Evolutionary conservation across 2,329 filamentous ascomycete genomes (phyloP).

Genomic region (Alternaria conjuncta): DNA sequence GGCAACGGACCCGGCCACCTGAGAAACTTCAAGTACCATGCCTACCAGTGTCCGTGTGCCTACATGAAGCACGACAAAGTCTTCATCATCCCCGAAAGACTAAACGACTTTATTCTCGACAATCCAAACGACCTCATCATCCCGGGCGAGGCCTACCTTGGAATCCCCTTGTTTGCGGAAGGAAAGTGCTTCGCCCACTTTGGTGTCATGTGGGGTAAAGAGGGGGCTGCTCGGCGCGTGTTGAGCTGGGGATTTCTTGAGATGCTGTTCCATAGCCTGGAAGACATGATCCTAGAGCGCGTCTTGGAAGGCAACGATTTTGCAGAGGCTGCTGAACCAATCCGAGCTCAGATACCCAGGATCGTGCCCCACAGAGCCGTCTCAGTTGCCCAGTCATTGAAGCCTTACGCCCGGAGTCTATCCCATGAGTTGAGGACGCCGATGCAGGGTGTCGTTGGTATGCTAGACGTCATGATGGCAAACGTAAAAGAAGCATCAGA

Average conservation of each 20-base stretch:
- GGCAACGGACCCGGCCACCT: slow-evolving; percentile 57
- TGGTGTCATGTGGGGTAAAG: slow-evolving; percentile 72
- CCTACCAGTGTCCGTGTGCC: slow-evolving; percentile 69
- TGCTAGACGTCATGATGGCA: slow-evolving; percentile 78
- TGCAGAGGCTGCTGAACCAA: slow-evolving; percentile 31
- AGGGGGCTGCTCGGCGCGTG: slow-evolving; percentile 62
- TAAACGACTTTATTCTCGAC: slow-evolving; percentile 64
- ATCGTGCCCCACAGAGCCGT: slow-evolving; percentile 63
- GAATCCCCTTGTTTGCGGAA: slow-evolving; percentile 68
- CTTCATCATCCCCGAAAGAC: slow-evolving; percentile 68
- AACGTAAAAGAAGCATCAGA: slow-evolving; percentile 71
- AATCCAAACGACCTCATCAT: slow-evolving; percentile 68
- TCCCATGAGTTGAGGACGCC: slow-evolving; percentile 76
- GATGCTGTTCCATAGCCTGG: slow-evolving; percentile 70
- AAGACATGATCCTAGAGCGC: slow-evolving; percentile 68
- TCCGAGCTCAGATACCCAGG: slow-evolving; percentile 42
- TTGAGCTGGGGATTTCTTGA: slow-evolving; percentile 72
- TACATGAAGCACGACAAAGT: slow-evolving; percentile 77
- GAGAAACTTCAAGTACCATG: slow-evolving; percentile 68
- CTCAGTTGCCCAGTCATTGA: slow-evolving; percentile 68
- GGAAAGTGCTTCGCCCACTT: slow-evolving; percentile 73
- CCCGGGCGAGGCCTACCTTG: slow-evolving; percentile 70
- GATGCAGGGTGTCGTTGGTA: slow-evolving; percentile 78
- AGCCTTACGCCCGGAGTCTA: slow-evolving; percentile 74
- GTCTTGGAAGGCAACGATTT: slow-evolving; percentile 62